These are phyloP conservation scores for Plasmodium sp. DNA, from an alignment of 169 alveolate genomes.

Conservation along the genomic window DNA sequence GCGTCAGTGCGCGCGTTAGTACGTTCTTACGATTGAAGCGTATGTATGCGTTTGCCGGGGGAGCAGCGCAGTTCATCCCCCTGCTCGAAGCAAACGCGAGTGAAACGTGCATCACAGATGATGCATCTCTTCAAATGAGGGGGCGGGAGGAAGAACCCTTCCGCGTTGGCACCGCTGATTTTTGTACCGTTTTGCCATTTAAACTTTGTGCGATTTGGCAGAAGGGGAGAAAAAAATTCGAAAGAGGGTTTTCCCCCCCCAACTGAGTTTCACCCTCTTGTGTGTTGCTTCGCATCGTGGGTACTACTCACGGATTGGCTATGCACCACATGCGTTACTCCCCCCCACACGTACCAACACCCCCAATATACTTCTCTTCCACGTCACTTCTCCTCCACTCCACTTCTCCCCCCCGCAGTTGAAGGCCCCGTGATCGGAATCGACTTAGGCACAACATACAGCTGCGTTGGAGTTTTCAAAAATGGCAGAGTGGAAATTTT, in stretches of 20 bases:
- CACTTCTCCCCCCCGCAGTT: conserved; percentile 46
- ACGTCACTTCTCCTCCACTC: not conserved
- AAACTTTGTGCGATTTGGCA: not conserved
- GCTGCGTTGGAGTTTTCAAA: conserved; percentile 98
- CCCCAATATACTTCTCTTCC: not conserved
- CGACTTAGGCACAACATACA: conserved; percentile 98
- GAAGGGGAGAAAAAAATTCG: not conserved
- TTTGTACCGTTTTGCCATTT: not conserved
- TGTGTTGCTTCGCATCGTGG: not conserved
- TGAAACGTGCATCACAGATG: not conserved
- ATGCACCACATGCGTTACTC: not conserved
- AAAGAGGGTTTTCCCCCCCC: not conserved
- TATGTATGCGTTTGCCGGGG: not conserved
- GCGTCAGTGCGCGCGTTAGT: not conserved
- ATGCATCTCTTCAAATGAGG: not conserved
- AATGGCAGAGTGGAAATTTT: conserved; percentile 98
- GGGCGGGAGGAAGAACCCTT: not conserved
- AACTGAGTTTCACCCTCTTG: not conserved
- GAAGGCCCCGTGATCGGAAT: conserved; percentile 98
- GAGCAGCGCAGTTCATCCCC: not conserved
- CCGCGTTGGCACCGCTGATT: not conserved
- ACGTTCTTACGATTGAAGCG: not conserved
- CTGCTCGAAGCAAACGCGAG: not conserved
- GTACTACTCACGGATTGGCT: not conserved
- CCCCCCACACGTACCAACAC: not conserved